Evolutionary conservation across 2,329 filamentous ascomycete genomes (phyloP).

Genomic region (Ceratocystis huliohia): DNA sequence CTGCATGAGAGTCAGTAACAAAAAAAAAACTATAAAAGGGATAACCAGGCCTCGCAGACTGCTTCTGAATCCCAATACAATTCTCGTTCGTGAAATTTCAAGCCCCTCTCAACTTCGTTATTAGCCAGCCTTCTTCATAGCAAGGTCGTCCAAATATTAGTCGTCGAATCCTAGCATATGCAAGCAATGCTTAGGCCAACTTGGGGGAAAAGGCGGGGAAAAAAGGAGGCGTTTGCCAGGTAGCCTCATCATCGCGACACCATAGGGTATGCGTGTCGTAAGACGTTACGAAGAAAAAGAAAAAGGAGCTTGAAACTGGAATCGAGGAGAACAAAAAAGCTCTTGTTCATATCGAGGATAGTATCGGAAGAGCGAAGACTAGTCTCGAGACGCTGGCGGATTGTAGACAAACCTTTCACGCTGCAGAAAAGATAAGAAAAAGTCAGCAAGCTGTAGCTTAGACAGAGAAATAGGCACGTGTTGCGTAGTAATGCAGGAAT

Average conservation of each 20-base stretch:
- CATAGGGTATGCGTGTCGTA: background rate
- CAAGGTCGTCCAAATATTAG: background rate
- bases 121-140: background rate
- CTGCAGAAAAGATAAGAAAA: constrained; percentile 1
- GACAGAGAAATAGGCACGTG: constrained; percentile 4
- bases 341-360: constrained; percentile 6
- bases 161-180: background rate
- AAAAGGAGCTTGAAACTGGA: background rate
- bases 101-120: background rate
- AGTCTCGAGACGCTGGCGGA: background rate
- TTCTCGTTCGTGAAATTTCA: background rate
- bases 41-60: too few species aligned
- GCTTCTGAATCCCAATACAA: background rate
- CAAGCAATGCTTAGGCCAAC: background rate
- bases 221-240: constrained; percentile 13
- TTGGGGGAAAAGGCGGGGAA: constrained; percentile 12
- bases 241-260: constrained; percentile 14
- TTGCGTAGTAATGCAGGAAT: constrained; percentile 5
- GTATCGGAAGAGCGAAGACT: constrained; percentile 1
- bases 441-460: constrained; percentile 13
- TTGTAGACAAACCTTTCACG: constrained; percentile 20
- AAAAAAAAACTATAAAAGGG: background rate
- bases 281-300: background rate
- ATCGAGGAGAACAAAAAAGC: constrained; percentile 4
- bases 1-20: constrained; percentile 36